Evolutionary conservation across 331 rosid species (phyloP), one percentile per base, ranked within the genome.

Genomic region (Spiraea crenata): DNA sequence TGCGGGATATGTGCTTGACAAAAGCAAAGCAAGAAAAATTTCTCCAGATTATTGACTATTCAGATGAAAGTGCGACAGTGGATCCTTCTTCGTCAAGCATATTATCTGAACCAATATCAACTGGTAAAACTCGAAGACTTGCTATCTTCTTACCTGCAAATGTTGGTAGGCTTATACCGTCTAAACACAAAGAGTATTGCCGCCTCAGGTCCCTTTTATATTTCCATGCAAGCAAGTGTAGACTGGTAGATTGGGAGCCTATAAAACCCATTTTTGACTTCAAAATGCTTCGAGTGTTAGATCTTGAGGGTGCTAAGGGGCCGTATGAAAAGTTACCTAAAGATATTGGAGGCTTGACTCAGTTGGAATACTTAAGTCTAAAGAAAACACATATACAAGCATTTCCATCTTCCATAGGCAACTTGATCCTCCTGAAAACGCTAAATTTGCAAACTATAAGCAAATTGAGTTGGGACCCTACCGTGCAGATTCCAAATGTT

Each of bases 281-380:
- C 69, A 82, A 42, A 75, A 46, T 80, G 14, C 82, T 83, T 64
- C 73, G 85, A 76, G 85, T 85, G 74, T 66, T 85, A 73, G 65
- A 80, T 68, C 71, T 85, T 40, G 85, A 77, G 73, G 70, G 81
- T 6, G 67, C 79, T 9, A 51, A 81, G 49, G 79, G 54, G 5
- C 40, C 11, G 31, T 25, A 25, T 6, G 75, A 59, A 5, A 73
- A 25, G 31, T 25, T 85, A 41, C 87, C 87, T 1, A 77, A 78
- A 46, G 82, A 73, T 74, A 85, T 82, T 57, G 84, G 83, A 11
- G 17, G 11, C 56, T 81, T 85, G 75, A 74, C 80, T 47, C 90
- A 83, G 67, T 41, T 85, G 57, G 82, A 83, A 60, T 65, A 77
- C 69, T 79, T 82, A 2, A 75, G 81, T 40, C 71, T 85, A 9